Evolutionary conservation across 129 eudicot species (phyloP), one percentile per base, ranked within the genome.

Genomic region (Arctium minus): DNA sequence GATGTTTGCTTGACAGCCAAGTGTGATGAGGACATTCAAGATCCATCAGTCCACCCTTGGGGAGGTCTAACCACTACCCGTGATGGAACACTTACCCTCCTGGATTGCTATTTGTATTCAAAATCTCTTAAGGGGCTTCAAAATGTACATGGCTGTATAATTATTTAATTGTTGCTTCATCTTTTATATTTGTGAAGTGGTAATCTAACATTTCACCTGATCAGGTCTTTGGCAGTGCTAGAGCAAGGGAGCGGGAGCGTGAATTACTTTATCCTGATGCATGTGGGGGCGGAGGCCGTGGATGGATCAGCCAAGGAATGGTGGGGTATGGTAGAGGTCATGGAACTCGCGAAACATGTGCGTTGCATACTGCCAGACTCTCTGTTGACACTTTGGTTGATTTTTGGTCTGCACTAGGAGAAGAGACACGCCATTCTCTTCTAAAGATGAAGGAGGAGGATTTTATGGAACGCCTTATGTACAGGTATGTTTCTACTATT

Each of bases 21-120:
- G n/a, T 81, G 91, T 85, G 89, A 96, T 33, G 91, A 87, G 82
- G 98, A 93, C 77, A 79, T 89, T 84, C 97, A 90, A 81, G 95
- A 93, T 89, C 99, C 98, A 56, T 93, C 98, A 60, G 99, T 96
- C 79, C 98, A 96, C 81, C 99, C 97, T 30, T 93, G 99, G 99
- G 98, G 99, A 86, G 99, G 98, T 77, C 84, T 96, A 37, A 96
- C 92, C 35, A 84, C 99, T 17, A 89, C 94, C 48, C 85, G 91
- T 69, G 99, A 96, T 83, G 98, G 93, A 80, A 86, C 88, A 32
- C 95, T 96, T 72, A 96, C 99, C 12, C 93, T 96, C 78, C 85
- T 96, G 84, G 95, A 96, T 86, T 91, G 97, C 89, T 93, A 96
- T 82, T 71, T 93, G 75, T 85, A 81, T 85, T 85, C 99, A 75